Conservation (phyloP, 768 basidiomycete species). For the Tubosaeta sp. region DNA sequence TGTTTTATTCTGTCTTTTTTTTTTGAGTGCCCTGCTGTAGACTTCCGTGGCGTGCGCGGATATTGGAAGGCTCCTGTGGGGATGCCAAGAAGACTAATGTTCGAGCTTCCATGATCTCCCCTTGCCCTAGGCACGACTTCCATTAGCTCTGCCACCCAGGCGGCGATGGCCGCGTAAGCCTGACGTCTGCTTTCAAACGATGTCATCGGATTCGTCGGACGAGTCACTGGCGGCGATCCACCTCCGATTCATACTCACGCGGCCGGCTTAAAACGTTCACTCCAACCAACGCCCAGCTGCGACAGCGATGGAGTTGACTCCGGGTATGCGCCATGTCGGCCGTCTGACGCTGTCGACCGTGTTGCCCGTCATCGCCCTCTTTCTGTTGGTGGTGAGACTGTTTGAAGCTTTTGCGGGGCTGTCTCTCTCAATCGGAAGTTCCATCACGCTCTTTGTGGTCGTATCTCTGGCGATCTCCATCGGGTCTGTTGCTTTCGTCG, state of each 20-base stretch:
- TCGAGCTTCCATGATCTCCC: too few relatives aligned
- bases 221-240: too few relatives aligned
- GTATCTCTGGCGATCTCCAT: slow-evolving; percentile 1
- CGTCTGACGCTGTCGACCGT: slow-evolving; percentile 11
- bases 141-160: too few relatives aligned
- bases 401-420: slow-evolving; percentile 8
- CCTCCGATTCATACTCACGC: not conserved
- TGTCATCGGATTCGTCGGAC: not conserved
- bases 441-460: slow-evolving; percentile 4
- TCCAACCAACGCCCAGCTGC: too few relatives aligned
- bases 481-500: not conserved
- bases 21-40: too few relatives aligned
- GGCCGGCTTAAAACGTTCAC: not conserved
- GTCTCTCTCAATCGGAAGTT: slow-evolving; percentile 3
- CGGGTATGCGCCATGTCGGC: slow-evolving; percentile 21
- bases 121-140: too few relatives aligned
- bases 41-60: too few relatives aligned
- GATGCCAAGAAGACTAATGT: too few relatives aligned
- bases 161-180: too few relatives aligned
- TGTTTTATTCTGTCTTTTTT: not conserved
- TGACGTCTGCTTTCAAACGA: too few relatives aligned
- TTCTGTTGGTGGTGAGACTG: slow-evolving; percentile 10
- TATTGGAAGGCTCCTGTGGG: too few relatives aligned
- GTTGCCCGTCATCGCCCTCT: slow-evolving; percentile 11
- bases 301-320: slow-evolving; percentile 15